These are phyloP conservation scores for Miamiensis avidus DNA, from an alignment of 169 alveolate genomes.

Conservation along the genomic window DNA sequence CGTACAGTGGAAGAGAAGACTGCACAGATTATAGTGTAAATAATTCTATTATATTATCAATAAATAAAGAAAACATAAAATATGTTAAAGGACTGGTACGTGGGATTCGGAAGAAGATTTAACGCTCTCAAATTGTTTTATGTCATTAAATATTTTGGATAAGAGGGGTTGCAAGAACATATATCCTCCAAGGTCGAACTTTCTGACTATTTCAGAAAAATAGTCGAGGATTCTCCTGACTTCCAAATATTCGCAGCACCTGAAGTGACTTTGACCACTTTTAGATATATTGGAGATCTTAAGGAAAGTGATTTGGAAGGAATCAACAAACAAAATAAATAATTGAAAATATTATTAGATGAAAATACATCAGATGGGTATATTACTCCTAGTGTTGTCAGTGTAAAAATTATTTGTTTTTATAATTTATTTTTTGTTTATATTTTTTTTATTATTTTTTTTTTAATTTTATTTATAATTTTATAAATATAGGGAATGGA, in stretches of 20 bases:
- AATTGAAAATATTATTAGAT: conserved; percentile 17
- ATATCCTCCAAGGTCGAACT: conserved; percentile 20
- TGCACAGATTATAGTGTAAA: conserved; percentile 23
- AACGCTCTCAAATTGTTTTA: conserved; percentile 38
- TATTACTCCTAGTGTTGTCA: conserved; percentile 20
- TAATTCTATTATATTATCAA: background rate
- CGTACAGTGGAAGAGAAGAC: conserved; percentile 14
- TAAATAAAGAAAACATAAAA: no score
- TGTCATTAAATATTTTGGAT: conserved; percentile 29
- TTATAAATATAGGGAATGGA: conserved; percentile 14
- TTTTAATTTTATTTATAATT: no score
- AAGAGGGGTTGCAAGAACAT: conserved; percentile 26
- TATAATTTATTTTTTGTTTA: no score
- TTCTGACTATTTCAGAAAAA: conserved; percentile 30
- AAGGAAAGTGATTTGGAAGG: background rate
- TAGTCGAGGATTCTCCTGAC: conserved; percentile 7
- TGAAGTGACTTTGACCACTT: conserved; percentile 27
- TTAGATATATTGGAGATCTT: background rate
- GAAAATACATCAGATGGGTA: conserved; percentile 26
- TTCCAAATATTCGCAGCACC: conserved; percentile 29
- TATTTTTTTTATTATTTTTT: no score
- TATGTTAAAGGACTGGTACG: conserved; percentile 34
- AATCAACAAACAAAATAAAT: conserved; percentile 32
- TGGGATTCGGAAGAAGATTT: conserved; percentile 48
- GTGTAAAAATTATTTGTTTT: no score